Percentiles rank a stretch among this genome's conserved stretches.
phyloP scores from a whole-genome alignment of 2,329 filamentous ascomycete species.

The Chrysoporthe cubensis region DNA sequence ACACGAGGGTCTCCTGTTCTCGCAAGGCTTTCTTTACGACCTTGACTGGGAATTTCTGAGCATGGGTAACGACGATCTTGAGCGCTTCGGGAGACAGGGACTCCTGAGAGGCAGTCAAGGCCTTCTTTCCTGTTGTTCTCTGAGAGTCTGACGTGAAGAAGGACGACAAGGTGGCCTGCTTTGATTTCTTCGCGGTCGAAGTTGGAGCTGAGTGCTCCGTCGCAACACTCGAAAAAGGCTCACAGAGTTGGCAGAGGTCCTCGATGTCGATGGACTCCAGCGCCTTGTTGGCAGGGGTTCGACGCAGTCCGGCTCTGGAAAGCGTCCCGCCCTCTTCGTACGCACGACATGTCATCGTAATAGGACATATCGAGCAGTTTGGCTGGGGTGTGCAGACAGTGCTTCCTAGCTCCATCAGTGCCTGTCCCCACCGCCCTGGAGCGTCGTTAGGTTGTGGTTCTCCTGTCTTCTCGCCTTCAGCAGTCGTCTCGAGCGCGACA shows the following conservation, averaged over 20 bases:
- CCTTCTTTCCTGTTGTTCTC: constrained; percentile 13
- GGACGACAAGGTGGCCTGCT: constrained; percentile 40
- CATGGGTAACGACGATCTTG: constrained; percentile 48
- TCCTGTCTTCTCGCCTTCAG: constrained; percentile 23
- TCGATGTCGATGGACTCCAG: constrained; percentile 48
- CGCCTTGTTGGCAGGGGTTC: neutral
- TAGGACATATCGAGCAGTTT: constrained; percentile 56
- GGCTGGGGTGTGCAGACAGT: constrained; percentile 65
- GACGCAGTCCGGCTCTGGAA: constrained; percentile 29
- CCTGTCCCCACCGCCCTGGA: constrained; percentile 66
- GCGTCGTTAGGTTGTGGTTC: constrained; percentile 46
- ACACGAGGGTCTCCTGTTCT: constrained; percentile 57
- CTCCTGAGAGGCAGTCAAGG: neutral
- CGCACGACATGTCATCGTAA: constrained; percentile 54
- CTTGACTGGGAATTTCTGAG: constrained; percentile 56
- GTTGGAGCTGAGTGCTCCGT: constrained; percentile 30
- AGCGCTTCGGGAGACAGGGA: constrained; percentile 32
- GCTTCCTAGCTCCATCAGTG: constrained; percentile 67
- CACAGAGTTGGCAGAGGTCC: constrained; percentile 54
- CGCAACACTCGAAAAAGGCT: constrained; percentile 46
- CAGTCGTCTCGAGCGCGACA: constrained; percentile 46
- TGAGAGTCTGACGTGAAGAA: constrained; percentile 35
- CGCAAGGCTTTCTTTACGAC: constrained; percentile 56
- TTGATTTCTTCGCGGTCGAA: constrained; percentile 21
- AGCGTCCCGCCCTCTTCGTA: constrained; percentile 51